Base-by-base conservation (phyloP, 257 asterid species). In the Solanum ossicruentum region DNA sequence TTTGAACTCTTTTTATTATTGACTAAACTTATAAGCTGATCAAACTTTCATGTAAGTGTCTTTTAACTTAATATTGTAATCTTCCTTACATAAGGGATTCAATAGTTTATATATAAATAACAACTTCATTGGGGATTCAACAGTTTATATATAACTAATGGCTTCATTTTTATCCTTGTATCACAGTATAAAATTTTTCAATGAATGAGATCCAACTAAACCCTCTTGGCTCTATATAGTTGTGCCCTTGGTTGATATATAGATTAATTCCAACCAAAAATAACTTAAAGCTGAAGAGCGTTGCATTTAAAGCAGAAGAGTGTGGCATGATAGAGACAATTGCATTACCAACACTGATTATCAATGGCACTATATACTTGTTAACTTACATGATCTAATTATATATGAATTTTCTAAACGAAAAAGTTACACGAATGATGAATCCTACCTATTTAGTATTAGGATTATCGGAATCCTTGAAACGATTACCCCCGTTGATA, bases 401-500 rank as follows among this genome's bases (percentile, higher is more conserved):
- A 43, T 20, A 28, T 28, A 0, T 70, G 26, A 18, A 70, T 39
- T 17, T 36, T 39, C 17, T 26, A 70, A 65, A 39, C 10, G 10
- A 18, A 70, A 0, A 69, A 39, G 16, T 10, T 2, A 65, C 28
- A 23, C 13, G 20, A 47, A 12, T 47, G n/a, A 39, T 43, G 81
- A 73, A 47, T 15, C 10, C 1, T 89, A 92, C 95, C 92, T 92
- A 87, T 66, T 91, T 92, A 32, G 89, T 87, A 88, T 66, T 8
- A 0, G 77, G 73, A 43, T 90, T 86, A 71, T 90, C 39, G 10
- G 92, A 81, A 72, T 93, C 93, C 87, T 84, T 90, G 92, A 90
- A 91, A 28, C 94, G 88, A 43, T 92, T 92, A 13, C 95, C 95
- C 90, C 91, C 94, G 91, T 94, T 91, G 85, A 26, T 26, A 26